Evolutionary conservation across 2,329 filamentous ascomycete species (phyloP).

Genomic region (Xylariomycetidae sp.): DNA sequence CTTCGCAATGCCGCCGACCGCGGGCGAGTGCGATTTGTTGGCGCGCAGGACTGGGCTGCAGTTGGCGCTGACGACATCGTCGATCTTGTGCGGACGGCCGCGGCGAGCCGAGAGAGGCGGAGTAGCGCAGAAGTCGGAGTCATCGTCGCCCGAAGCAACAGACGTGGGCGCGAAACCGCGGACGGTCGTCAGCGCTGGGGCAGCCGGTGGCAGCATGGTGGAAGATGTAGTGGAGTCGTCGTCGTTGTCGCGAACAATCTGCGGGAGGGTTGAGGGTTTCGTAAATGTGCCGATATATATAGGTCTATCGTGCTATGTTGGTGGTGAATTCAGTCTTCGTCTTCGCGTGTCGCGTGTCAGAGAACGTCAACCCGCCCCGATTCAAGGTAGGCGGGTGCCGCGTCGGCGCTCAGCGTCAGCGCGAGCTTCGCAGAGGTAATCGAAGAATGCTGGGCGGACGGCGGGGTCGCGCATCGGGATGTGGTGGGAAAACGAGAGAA

Average conservation of each 20-base stretch:
- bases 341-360: too few species aligned
- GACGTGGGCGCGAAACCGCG: slow-evolving; percentile 53
- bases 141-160: slow-evolving; percentile 50
- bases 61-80: slow-evolving; percentile 56
- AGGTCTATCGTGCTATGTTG: too few species aligned
- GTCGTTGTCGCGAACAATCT: background rate
- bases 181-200: slow-evolving; percentile 47
- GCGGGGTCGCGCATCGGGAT: slow-evolving; percentile 53
- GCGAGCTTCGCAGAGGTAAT: slow-evolving; percentile 45
- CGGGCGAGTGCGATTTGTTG: slow-evolving; percentile 46
- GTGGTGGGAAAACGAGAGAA: slow-evolving; percentile 43
- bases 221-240: background rate
- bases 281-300: too few species aligned
- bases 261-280: too few species aligned
- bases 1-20: slow-evolving; percentile 70
- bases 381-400: slow-evolving; percentile 41
- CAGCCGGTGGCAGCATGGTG: slow-evolving; percentile 41
- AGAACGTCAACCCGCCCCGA: slow-evolving; percentile 23
- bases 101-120: slow-evolving; percentile 32
- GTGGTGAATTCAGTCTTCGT: too few species aligned
- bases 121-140: slow-evolving; percentile 43
- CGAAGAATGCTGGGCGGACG: slow-evolving; percentile 42
- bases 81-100: slow-evolving; percentile 34
- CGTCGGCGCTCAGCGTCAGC: slow-evolving; percentile 55
- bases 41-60: slow-evolving; percentile 55